Conservation (phyloP, 768 basidiomycete genomes). For the Daedaleopsis sinensis region DNA sequence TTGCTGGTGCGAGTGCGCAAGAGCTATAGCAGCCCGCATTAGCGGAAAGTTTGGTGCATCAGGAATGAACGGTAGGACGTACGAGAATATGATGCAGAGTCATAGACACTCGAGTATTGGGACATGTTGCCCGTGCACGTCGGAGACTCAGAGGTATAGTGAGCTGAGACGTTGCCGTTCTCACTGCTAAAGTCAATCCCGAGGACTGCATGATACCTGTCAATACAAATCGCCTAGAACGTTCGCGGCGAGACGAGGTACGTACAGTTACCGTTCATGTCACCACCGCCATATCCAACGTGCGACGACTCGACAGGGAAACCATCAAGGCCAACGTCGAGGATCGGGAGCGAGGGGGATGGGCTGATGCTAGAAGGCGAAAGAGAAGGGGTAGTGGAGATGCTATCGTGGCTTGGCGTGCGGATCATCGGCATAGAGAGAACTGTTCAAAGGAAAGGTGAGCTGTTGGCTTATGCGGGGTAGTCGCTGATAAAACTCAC, state of each 20-base stretch:
- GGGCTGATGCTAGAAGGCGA: conserved; percentile 11
- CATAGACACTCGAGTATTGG: background rate
- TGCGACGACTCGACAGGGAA: background rate
- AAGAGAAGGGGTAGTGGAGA: conserved; percentile 10
- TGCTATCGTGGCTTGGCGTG: background rate
- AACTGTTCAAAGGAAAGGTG: background rate
- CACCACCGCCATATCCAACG: background rate
- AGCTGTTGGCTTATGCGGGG: too few relatives aligned
- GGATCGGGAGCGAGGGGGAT: background rate
- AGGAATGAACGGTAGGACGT: background rate
- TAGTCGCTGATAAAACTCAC: background rate
- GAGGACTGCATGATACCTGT: background rate
- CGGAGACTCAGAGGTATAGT: background rate
- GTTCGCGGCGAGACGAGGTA: background rate
- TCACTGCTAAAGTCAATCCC: background rate
- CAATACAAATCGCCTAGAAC: background rate
- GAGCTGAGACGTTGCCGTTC: background rate
- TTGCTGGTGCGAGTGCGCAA: background rate
- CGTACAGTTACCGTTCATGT: background rate
- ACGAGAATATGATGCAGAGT: background rate
- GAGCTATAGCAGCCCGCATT: background rate
- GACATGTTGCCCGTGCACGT: background rate
- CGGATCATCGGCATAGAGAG: background rate
- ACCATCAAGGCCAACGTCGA: background rate
- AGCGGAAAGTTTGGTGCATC: too few relatives aligned